A percentile compares a stretch with the other conserved stretches of the same genome.
Conservation (phyloP, 805 yeast genomes). For the Grigorovia transvaalensis region DNA sequence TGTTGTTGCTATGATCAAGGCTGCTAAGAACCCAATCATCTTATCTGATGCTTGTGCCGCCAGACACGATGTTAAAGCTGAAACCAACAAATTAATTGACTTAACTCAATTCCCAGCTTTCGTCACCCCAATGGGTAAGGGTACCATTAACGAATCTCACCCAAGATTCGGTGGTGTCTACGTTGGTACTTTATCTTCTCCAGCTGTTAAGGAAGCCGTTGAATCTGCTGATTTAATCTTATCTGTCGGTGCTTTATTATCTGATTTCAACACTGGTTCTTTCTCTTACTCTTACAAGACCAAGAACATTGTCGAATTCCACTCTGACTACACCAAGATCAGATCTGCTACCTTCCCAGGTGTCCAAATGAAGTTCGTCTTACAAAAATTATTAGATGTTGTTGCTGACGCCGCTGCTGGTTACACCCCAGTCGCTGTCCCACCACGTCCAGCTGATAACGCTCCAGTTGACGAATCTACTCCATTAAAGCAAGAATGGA, state of each 20-base stretch:
- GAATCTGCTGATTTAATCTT: slow-evolving; percentile 66
- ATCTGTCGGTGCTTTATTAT: slow-evolving; percentile 72
- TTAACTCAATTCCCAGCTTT: slow-evolving; percentile 70
- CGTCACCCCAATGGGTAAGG: slow-evolving; percentile 88
- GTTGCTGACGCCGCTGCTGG: slow-evolving; percentile 32
- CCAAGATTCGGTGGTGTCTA: slow-evolving; percentile 77
- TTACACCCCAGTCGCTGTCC: slow-evolving; percentile 47
- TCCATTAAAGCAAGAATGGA: slow-evolving; percentile 52
- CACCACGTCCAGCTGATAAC: slow-evolving; percentile 38
- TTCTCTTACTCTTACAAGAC: slow-evolving; percentile 69
- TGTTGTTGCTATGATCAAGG: slow-evolving; percentile 41
- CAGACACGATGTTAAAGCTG: slow-evolving; percentile 60
- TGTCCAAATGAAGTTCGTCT: slow-evolving; percentile 54
- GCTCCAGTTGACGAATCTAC: slow-evolving; percentile 36
- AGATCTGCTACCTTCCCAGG: slow-evolving; percentile 62
- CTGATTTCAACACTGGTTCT: slow-evolving; percentile 87
- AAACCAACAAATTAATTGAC: slow-evolving; percentile 51
- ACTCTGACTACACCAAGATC: slow-evolving; percentile 64
- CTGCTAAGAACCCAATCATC: slow-evolving; percentile 60
- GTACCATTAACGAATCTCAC: slow-evolving; percentile 61
- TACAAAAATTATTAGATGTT: slow-evolving; percentile 33
- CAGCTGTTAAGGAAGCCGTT: slow-evolving; percentile 61
- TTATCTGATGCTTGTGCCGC: slow-evolving; percentile 82
- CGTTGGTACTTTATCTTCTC: slow-evolving; percentile 69
- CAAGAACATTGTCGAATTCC: slow-evolving; percentile 67